Evolutionary conservation across 2,329 filamentous ascomycete species (phyloP).

Genomic region (Fusarium solani-melongenae): DNA sequence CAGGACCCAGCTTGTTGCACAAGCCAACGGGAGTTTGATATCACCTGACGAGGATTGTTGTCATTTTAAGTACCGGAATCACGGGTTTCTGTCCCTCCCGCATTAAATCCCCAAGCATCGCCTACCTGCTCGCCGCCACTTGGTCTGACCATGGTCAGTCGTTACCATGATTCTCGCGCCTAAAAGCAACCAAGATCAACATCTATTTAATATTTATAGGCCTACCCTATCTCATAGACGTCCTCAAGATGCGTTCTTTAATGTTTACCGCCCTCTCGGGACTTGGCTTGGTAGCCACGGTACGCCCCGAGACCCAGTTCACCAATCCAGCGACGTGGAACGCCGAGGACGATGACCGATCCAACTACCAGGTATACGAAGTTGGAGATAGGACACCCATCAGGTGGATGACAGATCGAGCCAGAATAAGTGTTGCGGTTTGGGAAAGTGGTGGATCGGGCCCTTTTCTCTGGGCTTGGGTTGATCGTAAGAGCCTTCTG

Average conservation of each 20-base stretch:
- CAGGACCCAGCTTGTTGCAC: not conserved
- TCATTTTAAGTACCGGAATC: not conserved
- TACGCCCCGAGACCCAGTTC: not conserved
- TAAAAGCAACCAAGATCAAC: not conserved
- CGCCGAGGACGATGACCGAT: not conserved
- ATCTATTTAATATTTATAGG: not conserved
- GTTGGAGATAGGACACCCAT: not conserved
- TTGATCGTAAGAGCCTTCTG: not conserved
- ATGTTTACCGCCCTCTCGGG: not conserved
- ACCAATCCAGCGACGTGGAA: not conserved
- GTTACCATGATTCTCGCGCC: not conserved
- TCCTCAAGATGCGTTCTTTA: not conserved
- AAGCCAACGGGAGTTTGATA: not conserved
- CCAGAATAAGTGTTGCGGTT: not conserved
- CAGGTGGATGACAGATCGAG: not conserved
- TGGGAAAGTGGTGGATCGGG: not conserved
- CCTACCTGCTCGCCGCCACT: not conserved
- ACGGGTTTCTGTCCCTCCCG: not conserved
- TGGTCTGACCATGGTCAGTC: not conserved
- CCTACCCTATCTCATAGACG: not conserved
- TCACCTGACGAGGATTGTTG: not conserved
- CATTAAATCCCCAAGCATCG: not conserved
- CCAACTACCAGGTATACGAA: not conserved
- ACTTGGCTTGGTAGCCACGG: not conserved
- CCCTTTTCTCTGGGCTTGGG: not conserved